phyloP scores from a whole-genome alignment of 2,329 filamentous ascomycete species.

The Cercospora janseana region DNA sequence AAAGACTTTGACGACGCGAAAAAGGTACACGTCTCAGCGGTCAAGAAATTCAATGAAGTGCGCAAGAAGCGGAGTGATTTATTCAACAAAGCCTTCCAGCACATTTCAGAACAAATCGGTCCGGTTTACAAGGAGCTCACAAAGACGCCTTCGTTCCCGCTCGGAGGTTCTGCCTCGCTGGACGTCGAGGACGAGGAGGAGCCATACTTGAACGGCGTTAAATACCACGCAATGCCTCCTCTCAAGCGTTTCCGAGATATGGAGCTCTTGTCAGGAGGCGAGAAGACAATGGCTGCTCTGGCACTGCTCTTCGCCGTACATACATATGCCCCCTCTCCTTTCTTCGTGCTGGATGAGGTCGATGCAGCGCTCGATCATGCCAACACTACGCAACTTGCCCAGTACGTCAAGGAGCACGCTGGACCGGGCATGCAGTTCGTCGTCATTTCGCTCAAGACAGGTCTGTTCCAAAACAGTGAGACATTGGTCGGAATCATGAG shows the following conservation, averaged over 20 bases:
- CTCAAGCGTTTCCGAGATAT: constrained; percentile 98
- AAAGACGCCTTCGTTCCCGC: constrained; percentile 80
- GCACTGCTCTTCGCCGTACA: constrained; percentile 97
- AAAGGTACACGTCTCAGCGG: constrained; percentile 67
- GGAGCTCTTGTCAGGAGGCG: constrained; percentile 94
- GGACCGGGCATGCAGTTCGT: constrained; percentile 99
- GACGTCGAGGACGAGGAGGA: constrained; percentile 96
- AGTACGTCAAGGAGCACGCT: constrained; percentile 91
- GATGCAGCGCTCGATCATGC: constrained; percentile 97
- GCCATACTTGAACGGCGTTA: constrained; percentile 91
- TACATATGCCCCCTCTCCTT: constrained; percentile 90
- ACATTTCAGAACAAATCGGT: constrained; percentile 92
- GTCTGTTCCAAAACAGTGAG: constrained; percentile 94
- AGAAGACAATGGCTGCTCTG: constrained; percentile 97
- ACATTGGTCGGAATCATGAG: constrained; percentile 93
- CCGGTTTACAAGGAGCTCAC: constrained; percentile 95
- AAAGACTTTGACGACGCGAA: constrained; percentile 87
- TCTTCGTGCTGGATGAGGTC: constrained; percentile 97
- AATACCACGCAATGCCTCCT: constrained; percentile 98
- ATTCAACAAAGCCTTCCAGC: constrained; percentile 91
- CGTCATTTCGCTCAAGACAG: constrained; percentile 93
- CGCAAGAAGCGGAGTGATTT: constrained; percentile 81
- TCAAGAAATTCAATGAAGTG: constrained; percentile 78
- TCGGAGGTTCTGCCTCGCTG: constrained; percentile 85
- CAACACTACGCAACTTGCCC: constrained; percentile 93